Conservation (phyloP, 768 basidiomycete species). For the Leccinum incarnatum region DNA sequence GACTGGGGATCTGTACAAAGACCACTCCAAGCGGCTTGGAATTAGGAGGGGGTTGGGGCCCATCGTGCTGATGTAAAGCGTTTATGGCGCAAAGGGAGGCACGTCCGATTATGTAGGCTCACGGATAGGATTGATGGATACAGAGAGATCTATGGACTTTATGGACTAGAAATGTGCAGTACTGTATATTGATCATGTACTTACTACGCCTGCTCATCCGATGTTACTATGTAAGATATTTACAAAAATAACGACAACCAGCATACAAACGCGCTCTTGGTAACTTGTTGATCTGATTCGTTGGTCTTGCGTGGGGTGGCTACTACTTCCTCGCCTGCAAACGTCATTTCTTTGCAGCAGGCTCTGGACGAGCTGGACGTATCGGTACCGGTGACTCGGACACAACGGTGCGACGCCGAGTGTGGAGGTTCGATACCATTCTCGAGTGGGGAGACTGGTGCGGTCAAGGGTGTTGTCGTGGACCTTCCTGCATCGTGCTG, state of each 20-base stretch:
- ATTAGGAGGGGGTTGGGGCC: too few relatives aligned
- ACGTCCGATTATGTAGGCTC: too few relatives aligned
- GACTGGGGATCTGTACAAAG: background rate
- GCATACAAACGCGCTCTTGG: background rate
- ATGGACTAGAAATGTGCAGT: too few relatives aligned
- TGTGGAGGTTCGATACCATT: background rate
- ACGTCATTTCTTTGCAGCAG: background rate
- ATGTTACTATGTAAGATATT: background rate
- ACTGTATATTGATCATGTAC: too few relatives aligned
- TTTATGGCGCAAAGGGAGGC: too few relatives aligned
- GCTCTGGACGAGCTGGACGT: slow-evolving; percentile 4
- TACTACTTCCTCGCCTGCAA: background rate
- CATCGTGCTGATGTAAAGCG: too few relatives aligned
- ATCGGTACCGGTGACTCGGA: slow-evolving; percentile 11
- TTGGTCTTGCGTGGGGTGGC: slow-evolving; percentile 14
- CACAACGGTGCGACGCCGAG: background rate
- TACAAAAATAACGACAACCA: background rate
- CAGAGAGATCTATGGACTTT: too few relatives aligned
- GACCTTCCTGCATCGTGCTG: too few relatives aligned
- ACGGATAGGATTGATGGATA: too few relatives aligned
- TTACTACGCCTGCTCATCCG: too few relatives aligned
- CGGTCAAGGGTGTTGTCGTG: too few relatives aligned
- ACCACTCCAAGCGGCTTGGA: background rate
- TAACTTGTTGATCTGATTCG: background rate
- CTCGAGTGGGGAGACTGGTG: too few relatives aligned